Percentiles rank a stretch among this genome's conserved stretches.
These are phyloP conservation scores for Wickerhamomyces alni DNA, from an alignment of 805 yeast species.

Conservation along the genomic window DNA sequence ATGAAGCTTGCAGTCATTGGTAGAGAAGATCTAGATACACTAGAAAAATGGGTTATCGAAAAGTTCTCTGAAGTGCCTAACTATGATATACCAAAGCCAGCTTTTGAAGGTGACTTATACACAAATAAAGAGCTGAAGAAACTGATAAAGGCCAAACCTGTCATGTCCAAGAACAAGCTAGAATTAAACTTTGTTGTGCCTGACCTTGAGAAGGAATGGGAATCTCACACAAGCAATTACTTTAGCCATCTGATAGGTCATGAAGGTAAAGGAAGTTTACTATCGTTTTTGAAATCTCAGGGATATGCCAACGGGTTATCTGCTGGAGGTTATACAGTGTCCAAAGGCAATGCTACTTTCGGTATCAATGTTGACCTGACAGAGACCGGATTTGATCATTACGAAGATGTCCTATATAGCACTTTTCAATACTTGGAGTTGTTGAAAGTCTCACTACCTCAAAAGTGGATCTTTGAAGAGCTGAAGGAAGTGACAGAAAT, in stretches of 20 bases:
- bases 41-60: slow-evolving; percentile 65
- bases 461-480: slow-evolving; percentile 79
- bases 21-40: slow-evolving; percentile 65
- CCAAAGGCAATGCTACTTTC: slow-evolving; percentile 63
- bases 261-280: slow-evolving; percentile 83
- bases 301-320: slow-evolving; percentile 81
- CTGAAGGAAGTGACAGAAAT: slow-evolving; percentile 59
- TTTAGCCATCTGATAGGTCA: slow-evolving; percentile 85
- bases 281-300: slow-evolving; percentile 58
- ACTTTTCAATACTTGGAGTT: slow-evolving; percentile 71
- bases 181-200: slow-evolving; percentile 71
- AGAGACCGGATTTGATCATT: slow-evolving; percentile 57
- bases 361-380: slow-evolving; percentile 74
- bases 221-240: slow-evolving; percentile 63
- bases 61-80: slow-evolving; percentile 62
- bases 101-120: slow-evolving; percentile 43
- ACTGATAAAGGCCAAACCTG: slow-evolving; percentile 66
- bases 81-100: slow-evolving; percentile 23
- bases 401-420: slow-evolving; percentile 51
- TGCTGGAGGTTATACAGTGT: slow-evolving; percentile 62
- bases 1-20: slow-evolving; percentile 88
- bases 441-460: slow-evolving; percentile 52
- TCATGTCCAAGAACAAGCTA: slow-evolving; percentile 68
- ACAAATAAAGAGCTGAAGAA: slow-evolving; percentile 43
- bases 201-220: slow-evolving; percentile 65